Evolutionary conservation across 306 rosid species (phyloP).

Genomic region (Myrica gale): DNA sequence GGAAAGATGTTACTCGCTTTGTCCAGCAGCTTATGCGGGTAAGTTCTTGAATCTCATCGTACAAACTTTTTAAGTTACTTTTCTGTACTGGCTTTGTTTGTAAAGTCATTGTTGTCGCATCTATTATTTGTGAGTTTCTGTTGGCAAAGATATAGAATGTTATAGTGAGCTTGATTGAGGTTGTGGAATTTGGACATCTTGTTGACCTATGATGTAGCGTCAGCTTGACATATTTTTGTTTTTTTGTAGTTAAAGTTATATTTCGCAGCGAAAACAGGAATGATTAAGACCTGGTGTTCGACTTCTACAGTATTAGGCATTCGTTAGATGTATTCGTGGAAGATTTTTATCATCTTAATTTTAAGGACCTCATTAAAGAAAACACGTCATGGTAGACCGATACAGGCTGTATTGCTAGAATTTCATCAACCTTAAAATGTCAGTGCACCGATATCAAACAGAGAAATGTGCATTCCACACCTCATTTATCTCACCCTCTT

Average conservation of each 20-base stretch:
- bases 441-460: not conserved
- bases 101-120: not conserved
- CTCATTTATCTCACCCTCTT: not conserved
- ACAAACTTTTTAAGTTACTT: conserved; percentile 8
- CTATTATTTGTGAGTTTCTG: conserved; percentile 5
- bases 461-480: not conserved
- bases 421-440: not conserved
- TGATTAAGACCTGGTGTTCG: not conserved
- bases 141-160: conserved; percentile 15
- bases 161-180: not conserved
- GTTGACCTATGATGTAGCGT: not conserved
- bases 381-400: not conserved
- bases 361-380: not conserved
- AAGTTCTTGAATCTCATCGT: conserved; percentile 26
- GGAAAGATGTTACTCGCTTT: conserved; percentile 90
- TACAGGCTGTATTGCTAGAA: not conserved
- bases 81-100: conserved; percentile 10
- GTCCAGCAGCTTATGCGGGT: conserved; percentile 99
- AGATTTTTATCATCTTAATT: not conserved
- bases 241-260: not conserved
- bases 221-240: not conserved
- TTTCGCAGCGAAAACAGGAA: not conserved
- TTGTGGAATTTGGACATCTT: not conserved
- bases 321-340: not conserved
- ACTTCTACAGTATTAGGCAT: not conserved